Conservation (phyloP, 805 yeast species). For the Ogataea saltuana region DNA sequence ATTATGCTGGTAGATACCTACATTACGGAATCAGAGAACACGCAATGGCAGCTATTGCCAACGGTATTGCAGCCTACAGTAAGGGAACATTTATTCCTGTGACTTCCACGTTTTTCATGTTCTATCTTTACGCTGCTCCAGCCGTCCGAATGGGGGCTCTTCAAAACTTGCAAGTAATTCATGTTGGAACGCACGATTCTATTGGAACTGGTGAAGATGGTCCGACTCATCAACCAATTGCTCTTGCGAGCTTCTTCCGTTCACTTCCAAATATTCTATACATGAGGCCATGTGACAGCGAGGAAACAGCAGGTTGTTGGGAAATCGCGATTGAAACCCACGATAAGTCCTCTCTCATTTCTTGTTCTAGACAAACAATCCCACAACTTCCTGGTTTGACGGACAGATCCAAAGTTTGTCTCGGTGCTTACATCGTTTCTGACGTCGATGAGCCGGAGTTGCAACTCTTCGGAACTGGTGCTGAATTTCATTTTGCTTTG, state of each 20-base stretch:
- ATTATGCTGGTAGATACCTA: constrained; percentile 87
- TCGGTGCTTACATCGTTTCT: constrained; percentile 86
- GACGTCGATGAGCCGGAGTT: constrained; percentile 56
- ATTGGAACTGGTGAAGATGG: constrained; percentile 93
- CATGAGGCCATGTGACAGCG: constrained; percentile 92
- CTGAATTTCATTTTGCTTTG: constrained; percentile 83
- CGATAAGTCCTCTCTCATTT: constrained; percentile 69
- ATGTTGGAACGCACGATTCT: constrained; percentile 90
- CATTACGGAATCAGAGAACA: constrained; percentile 99
- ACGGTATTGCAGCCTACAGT: constrained; percentile 92
- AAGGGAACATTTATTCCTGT: constrained; percentile 79
- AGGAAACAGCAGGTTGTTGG: constrained; percentile 82
- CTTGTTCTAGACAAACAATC: constrained; percentile 80
- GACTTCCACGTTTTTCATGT: constrained; percentile 70
- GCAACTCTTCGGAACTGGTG: constrained; percentile 83
- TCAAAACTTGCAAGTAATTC: constrained; percentile 76
- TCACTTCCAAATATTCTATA: constrained; percentile 78
- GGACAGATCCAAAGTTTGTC: constrained; percentile 74
- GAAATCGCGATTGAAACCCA: constrained; percentile 58
- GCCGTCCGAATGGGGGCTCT: constrained; percentile 83
- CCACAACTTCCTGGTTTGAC: constrained; percentile 92
- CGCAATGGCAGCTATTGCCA: constrained; percentile 97
- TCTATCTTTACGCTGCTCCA: constrained; percentile 79
- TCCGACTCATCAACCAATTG: constrained; percentile 92
- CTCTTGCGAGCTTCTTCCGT: constrained; percentile 76